Conservation (phyloP, 2,329 filamentous ascomycete species). For the Penicillium rolfsii region DNA sequence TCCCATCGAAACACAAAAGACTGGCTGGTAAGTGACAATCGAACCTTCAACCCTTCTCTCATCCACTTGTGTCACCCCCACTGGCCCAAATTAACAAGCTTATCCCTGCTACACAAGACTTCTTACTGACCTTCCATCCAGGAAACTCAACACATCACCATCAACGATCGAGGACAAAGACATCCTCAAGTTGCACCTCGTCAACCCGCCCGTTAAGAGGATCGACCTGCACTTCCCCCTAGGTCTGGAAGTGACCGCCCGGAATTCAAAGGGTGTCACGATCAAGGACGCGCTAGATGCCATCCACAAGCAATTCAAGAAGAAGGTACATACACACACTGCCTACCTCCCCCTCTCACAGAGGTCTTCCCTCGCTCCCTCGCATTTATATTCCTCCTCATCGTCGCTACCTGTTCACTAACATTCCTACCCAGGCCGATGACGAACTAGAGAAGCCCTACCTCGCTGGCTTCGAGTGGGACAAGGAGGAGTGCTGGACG, state of each 20-base stretch:
- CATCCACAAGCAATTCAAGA: conserved; percentile 96
- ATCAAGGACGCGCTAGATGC: conserved; percentile 96
- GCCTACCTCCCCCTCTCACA: too few relatives aligned
- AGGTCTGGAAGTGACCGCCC: conserved; percentile 82
- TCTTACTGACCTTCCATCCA: conserved; percentile 41
- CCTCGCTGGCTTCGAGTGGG: conserved; percentile 95
- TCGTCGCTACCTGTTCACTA: not conserved
- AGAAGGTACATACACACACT: conserved; percentile 69
- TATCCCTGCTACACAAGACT: not conserved
- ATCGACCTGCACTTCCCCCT: conserved; percentile 91
- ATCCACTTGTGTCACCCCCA: not conserved
- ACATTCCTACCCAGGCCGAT: conserved; percentile 64
- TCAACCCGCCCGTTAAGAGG: conserved; percentile 83
- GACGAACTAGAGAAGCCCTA: conserved; percentile 87
- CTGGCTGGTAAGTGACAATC: conserved; percentile 35
- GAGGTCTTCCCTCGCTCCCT: not conserved
- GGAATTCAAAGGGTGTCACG: conserved; percentile 91
- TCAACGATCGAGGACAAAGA: conserved; percentile 78
- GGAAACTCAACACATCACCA: conserved; percentile 92
- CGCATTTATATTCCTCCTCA: too few relatives aligned
- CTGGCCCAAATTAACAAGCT: too few relatives aligned
- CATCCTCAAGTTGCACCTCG: conserved; percentile 78
- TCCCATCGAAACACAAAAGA: conserved; percentile 43
- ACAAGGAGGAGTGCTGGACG: conserved; percentile 89
- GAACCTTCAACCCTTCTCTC: not conserved